These are phyloP conservation scores for Exophiala sp. DNA, from an alignment of 2,329 filamentous ascomycete genomes.

Conservation along the genomic window DNA sequence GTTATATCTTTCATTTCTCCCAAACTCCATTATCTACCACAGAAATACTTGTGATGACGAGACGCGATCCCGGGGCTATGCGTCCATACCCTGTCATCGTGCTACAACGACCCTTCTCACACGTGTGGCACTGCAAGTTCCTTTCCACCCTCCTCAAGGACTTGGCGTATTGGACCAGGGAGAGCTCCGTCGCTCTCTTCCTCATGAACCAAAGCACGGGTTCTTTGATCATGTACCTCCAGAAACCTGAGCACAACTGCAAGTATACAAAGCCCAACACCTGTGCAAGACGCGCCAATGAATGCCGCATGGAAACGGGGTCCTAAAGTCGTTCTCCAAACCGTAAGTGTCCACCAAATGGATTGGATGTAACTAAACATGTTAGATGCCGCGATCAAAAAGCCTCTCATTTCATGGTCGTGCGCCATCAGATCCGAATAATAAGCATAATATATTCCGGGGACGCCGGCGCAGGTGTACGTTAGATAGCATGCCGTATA, in stretches of 20 bases:
- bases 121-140: too few relatives aligned
- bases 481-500: constrained; percentile 14
- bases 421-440: constrained; percentile 18
- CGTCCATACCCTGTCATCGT: too few relatives aligned
- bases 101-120: too few relatives aligned
- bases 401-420: constrained; percentile 20
- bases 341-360: constrained; percentile 15
- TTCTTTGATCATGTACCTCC: neutral
- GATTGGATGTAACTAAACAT: constrained; percentile 19
- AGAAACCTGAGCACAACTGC: neutral
- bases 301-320: constrained; percentile 1
- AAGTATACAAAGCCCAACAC: neutral
- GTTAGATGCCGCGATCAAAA: constrained; percentile 15
- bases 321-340: constrained; percentile 11
- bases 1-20: too few relatives aligned
- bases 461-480: constrained; percentile 7
- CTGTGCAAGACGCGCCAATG: neutral
- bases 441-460: constrained; percentile 19
- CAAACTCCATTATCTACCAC: too few relatives aligned
- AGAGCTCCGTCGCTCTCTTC: neutral
- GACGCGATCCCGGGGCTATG: too few relatives aligned
- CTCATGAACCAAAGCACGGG: neutral
- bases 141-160: too few relatives aligned
- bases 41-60: too few relatives aligned
- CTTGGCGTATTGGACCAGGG: too few relatives aligned